A percentile compares a stretch with the other conserved stretches of the same genome.
Evolutionary conservation across 2,329 filamentous ascomycete genomes (phyloP).

Genomic region (Penicillium sp.): DNA sequence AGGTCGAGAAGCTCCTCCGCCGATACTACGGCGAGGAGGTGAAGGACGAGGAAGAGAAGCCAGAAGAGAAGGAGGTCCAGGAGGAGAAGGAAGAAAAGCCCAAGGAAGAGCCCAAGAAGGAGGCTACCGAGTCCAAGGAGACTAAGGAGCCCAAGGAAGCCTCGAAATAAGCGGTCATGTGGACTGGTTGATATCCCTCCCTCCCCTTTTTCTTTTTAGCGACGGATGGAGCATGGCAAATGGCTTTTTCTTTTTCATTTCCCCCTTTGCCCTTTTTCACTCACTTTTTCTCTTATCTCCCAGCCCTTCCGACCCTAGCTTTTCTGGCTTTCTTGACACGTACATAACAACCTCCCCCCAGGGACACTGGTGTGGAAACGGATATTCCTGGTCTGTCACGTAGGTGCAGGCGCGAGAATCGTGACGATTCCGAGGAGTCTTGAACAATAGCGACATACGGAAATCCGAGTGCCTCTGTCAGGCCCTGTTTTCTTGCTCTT

Average conservation of each 20-base stretch:
- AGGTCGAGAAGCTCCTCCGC: slow-evolving; percentile 67
- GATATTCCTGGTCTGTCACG: slow-evolving; percentile 9
- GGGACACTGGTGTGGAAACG: not conserved
- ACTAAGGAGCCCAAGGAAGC: slow-evolving; percentile 5
- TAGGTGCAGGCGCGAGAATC: slow-evolving; percentile 12
- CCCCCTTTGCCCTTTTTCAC: slow-evolving; percentile 8
- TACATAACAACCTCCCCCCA: slow-evolving; percentile 14
- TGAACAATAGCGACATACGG: slow-evolving; percentile 12
- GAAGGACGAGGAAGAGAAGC: slow-evolving; percentile 12
- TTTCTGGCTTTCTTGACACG: slow-evolving; percentile 10
- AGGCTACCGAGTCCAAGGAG: slow-evolving; percentile 1
- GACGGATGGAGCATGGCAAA: slow-evolving; percentile 28
- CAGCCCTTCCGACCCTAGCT: not conserved
- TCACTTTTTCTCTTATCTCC: slow-evolving; percentile 4
- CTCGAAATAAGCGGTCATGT: slow-evolving; percentile 10
- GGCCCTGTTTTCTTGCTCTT: not conserved
- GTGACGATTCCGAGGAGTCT: slow-evolving; percentile 8
- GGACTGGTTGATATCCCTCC: slow-evolving; percentile 12
- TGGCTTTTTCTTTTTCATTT: slow-evolving; percentile 22
- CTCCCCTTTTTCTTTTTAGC: slow-evolving; percentile 21
- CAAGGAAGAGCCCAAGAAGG: slow-evolving; percentile 11
- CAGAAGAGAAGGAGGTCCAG: slow-evolving; percentile 6
- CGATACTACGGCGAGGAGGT: slow-evolving; percentile 62
- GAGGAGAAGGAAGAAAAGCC: slow-evolving; percentile 3
- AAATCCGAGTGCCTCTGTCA: slow-evolving; percentile 13